Evolutionary conservation across 345 rosid species (phyloP).

Genomic region (Corymbia maculata): DNA sequence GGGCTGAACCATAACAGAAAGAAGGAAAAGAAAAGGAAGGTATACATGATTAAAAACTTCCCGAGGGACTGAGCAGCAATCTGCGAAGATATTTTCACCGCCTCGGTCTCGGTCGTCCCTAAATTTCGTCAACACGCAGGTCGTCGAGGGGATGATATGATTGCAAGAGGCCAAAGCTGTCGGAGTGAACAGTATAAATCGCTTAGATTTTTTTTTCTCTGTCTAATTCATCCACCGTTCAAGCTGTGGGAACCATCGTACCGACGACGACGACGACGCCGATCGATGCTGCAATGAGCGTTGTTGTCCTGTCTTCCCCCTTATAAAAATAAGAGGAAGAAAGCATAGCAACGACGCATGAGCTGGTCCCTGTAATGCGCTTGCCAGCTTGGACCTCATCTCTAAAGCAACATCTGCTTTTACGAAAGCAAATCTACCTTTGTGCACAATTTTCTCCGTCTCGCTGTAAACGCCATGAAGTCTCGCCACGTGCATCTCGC

Average conservation of each 20-base stretch:
- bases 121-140: background rate
- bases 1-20: fast-evolving
- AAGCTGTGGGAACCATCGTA: too few relatives aligned
- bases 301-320: too few relatives aligned
- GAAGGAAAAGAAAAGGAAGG: background rate
- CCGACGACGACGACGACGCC: too few relatives aligned
- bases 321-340: too few relatives aligned
- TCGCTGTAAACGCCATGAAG: background rate
- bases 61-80: background rate
- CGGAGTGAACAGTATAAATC: background rate
- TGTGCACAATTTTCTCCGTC: background rate
- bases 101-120: background rate
- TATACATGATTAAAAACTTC: background rate
- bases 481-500: background rate
- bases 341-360: too few relatives aligned
- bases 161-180: background rate
- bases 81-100: background rate
- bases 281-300: too few relatives aligned
- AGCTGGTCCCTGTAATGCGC: too few relatives aligned
- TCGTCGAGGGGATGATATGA: background rate
- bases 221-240: too few relatives aligned
- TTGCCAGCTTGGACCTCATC: too few relatives aligned
- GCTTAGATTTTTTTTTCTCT: too few relatives aligned
- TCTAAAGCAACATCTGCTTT: too few relatives aligned
- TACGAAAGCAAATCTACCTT: too few relatives aligned